Evolutionary conservation across 2,329 filamentous ascomycete species (phyloP).

Genomic region (Talaromyces sp.): DNA sequence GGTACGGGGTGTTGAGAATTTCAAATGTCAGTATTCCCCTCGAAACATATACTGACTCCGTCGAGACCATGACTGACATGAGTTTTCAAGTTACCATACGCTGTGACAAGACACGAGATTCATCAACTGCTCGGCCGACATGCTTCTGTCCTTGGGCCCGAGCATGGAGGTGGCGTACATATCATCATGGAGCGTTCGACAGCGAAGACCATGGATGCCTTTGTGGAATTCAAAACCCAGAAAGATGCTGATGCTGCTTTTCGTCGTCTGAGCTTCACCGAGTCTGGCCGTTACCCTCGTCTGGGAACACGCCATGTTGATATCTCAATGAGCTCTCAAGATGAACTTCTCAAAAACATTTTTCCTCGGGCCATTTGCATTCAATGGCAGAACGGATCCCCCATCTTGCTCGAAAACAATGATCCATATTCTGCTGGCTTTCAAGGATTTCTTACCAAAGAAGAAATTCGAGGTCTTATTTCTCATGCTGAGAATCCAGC

Average conservation of each 20-base stretch:
- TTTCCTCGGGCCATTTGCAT: conserved; percentile 49
- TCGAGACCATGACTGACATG: conserved; percentile 7
- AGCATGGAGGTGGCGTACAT: conserved; percentile 43
- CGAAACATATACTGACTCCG: not conserved
- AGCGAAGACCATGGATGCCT: conserved; percentile 52
- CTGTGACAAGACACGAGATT: conserved; percentile 45
- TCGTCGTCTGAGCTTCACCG: conserved; percentile 28
- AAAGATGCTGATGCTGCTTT: conserved; percentile 35
- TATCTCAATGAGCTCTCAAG: conserved; percentile 41
- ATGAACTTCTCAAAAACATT: conserved; percentile 44
- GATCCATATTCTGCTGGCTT: conserved; percentile 46
- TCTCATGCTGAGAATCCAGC: conserved; percentile 45
- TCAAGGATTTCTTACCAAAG: conserved; percentile 44
- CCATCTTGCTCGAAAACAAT: conserved; percentile 25
- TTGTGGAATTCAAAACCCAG: conserved; percentile 38
- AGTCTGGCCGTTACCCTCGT: conserved; percentile 33
- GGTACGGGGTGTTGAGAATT: conserved; percentile 29
- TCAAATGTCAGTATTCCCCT: conserved; percentile 26
- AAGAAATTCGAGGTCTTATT: conserved; percentile 43
- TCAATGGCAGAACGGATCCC: conserved; percentile 35
- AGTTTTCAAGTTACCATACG: conserved; percentile 42
- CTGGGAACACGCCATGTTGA: conserved; percentile 45
- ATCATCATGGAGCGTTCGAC: conserved; percentile 54
- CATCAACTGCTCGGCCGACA: conserved; percentile 41
- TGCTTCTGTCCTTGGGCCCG: conserved; percentile 31